These are phyloP conservation scores for Trypanosoma theileri DNA, from an alignment of 208 protist genomes.

Conservation along the genomic window DNA sequence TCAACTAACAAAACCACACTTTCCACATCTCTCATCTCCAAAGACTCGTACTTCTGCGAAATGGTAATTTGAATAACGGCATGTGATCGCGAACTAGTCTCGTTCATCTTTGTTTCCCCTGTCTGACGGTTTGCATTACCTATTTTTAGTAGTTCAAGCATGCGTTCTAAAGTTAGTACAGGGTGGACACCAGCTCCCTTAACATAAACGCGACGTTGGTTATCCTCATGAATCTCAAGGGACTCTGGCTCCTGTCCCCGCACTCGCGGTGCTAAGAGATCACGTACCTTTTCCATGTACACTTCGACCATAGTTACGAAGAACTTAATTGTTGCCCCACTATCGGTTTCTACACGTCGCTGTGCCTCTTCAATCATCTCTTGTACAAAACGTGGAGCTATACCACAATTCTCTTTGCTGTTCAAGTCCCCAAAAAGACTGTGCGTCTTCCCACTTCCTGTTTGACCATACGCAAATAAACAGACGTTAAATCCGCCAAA, in stretches of 20 bases:
- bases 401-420: conserved; percentile 11
- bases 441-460: conserved; percentile 77
- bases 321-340: conserved; percentile 25
- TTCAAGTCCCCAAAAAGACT: conserved; percentile 64
- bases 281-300: conserved; percentile 57
- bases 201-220: conserved; percentile 51
- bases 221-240: conserved; percentile 67
- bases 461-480: conserved; percentile 81
- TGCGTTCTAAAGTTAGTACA: conserved; percentile 64
- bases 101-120: conserved; percentile 71
- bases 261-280: conserved; percentile 48
- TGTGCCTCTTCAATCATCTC: conserved; percentile 32
- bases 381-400: conserved; percentile 33
- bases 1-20: conserved; percentile 72
- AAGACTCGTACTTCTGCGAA: conserved; percentile 60
- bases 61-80: conserved; percentile 95
- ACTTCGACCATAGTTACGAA: conserved; percentile 57
- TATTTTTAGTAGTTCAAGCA: conserved; percentile 56
- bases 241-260: conserved; percentile 73
- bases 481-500: conserved; percentile 87
- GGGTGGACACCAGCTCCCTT: conserved; percentile 62
- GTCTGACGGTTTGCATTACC: conserved; percentile 58
- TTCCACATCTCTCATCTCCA: conserved; percentile 45
- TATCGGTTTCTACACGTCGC: conserved; percentile 34
- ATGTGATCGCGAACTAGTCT: conserved; percentile 92